These are phyloP conservation scores for Gautieria morchelliformis DNA, from an alignment of 768 basidiomycete species.

Conservation along the genomic window DNA sequence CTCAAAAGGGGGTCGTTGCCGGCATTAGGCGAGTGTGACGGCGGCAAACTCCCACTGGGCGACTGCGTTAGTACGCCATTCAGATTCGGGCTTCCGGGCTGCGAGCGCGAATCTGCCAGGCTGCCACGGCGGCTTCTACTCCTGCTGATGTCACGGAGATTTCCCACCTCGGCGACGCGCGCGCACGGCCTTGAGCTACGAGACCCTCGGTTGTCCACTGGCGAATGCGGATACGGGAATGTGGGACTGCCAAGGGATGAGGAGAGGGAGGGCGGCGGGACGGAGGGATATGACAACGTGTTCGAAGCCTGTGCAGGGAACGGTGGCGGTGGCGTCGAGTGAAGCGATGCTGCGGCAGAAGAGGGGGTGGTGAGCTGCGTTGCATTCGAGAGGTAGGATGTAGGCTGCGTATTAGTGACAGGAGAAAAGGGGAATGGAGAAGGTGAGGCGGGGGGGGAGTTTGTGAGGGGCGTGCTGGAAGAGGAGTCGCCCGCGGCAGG, in stretches of 20 bases:
- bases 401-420: constrained; percentile 38
- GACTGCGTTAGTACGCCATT: neutral
- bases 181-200: constrained; percentile 47
- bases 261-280: constrained; percentile 73
- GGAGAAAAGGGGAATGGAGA: constrained; percentile 66
- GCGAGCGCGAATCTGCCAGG: constrained; percentile 8
- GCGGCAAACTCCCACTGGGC: neutral
- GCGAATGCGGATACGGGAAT: constrained; percentile 24
- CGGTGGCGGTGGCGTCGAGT: constrained; percentile 27
- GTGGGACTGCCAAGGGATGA: constrained; percentile 69
- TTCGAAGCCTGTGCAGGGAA: constrained; percentile 26
- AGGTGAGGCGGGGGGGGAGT: constrained; percentile 55
- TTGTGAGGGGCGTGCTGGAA: constrained; percentile 52
- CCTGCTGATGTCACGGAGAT: constrained; percentile 22
- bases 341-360: constrained; percentile 42
- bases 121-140: constrained; percentile 13
- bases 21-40: neutral
- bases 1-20: neutral
- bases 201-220: constrained; percentile 44
- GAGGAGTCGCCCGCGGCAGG: constrained; percentile 27
- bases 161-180: constrained; percentile 61
- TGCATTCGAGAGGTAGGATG: constrained; percentile 45
- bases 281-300: constrained; percentile 66
- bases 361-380: constrained; percentile 71
- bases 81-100: constrained; percentile 1